Base-by-base conservation (phyloP, 164 flowering plant genomes). In the Berberis thunbergii region DNA sequence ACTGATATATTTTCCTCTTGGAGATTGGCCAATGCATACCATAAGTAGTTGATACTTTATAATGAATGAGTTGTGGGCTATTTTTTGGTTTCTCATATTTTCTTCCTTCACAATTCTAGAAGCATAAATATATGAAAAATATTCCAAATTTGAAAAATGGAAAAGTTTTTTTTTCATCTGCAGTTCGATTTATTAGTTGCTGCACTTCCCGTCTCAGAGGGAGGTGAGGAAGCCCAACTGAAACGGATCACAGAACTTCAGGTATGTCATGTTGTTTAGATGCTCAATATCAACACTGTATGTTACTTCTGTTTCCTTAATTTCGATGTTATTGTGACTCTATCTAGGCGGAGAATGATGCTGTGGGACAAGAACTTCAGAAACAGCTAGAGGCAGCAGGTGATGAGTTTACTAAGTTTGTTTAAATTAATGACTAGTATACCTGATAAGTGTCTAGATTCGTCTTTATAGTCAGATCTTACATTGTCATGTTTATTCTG, bases 171-270 rank as follows among this genome's bases (percentile, higher is more conserved):
- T 26, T 26, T 26, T 60, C 4, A 43, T 72, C 1, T 70, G 7
- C 76, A 89, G 96, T 91, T 94, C 80, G 97, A 94, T 77, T 80
- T 71, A 12, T 77, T 93, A 68, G 97, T 93, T 60, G 79, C 90
- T 11, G 96, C 91, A 69, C 90, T 93, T 58, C 98, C 97, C 56
- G 60, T 87, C 41, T 72, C 87, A 41, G 93, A 94, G 70, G 95
- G 91, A 74, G 98, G 86, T 57, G 97, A 94, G 77, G 98, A 90
- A 75, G 95, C 81, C 64, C 98, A 94, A 64, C 64, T 94, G 64
- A 82, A 79, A 75, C 76, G 83, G 71, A 94, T 94, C 64, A 86
- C 90, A 9, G 92, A 91, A 73, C 84, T 94, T n/a, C 83, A 90
- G 95, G 97, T 93, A 72, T 41, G 41, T 39, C 13, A 52, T 63